Evolutionary conservation across 2,329 filamentous ascomycete species (phyloP).

Genomic region (Lomentospora prolificans): DNA sequence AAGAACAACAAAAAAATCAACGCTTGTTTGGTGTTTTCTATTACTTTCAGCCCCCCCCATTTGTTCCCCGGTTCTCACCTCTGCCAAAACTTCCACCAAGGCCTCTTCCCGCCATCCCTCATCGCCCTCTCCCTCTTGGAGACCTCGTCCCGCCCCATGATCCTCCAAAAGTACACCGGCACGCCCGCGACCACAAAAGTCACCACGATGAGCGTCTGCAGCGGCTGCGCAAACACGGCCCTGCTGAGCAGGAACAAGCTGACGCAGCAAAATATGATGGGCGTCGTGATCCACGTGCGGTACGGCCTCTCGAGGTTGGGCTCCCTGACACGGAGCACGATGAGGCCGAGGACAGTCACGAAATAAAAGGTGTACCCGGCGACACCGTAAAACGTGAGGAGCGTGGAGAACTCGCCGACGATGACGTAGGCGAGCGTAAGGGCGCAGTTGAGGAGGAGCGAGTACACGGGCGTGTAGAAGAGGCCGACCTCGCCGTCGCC

Average conservation of each 20-base stretch:
- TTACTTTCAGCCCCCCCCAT: too few species aligned
- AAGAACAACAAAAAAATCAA: background rate
- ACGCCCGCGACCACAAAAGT: constrained; percentile 76
- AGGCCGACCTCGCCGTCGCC: constrained; percentile 71
- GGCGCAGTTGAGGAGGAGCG: constrained; percentile 69
- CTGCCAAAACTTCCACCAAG: constrained; percentile 54
- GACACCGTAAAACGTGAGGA: constrained; percentile 95
- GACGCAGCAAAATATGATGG: constrained; percentile 97
- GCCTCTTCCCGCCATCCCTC: constrained; percentile 20
- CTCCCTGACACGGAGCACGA: constrained; percentile 79
- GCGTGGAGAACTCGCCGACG: constrained; percentile 81
- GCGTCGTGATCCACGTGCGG: constrained; percentile 91
- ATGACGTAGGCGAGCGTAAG: constrained; percentile 70
- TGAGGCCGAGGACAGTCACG: constrained; percentile 83
- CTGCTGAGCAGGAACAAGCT: constrained; percentile 83
- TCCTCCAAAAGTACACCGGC: constrained; percentile 81
- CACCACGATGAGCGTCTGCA: constrained; percentile 82
- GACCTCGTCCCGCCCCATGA: constrained; percentile 53
- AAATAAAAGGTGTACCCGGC: constrained; percentile 98
- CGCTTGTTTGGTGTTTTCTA: too few species aligned
- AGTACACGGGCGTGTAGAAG: constrained; percentile 90
- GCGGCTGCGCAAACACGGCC: constrained; percentile 79
- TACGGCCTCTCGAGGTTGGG: constrained; percentile 85
- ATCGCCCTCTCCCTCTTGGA: constrained; percentile 29
- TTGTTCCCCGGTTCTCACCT: too few species aligned